phyloP scores from a whole-genome alignment of 805 yeast genomes.

The Candida silvicultrix region DNA sequence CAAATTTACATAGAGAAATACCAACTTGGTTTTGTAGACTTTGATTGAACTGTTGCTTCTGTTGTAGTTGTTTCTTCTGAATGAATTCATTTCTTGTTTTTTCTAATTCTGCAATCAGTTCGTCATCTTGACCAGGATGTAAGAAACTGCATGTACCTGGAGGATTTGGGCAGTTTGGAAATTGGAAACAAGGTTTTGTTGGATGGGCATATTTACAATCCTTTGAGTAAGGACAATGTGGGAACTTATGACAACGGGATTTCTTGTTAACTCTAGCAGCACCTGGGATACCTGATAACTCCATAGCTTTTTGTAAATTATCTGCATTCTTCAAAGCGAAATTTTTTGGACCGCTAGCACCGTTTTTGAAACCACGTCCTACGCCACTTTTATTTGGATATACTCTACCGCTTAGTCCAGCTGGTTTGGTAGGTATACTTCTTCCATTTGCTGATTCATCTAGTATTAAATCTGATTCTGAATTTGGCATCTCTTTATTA shows the following conservation, averaged over 20 bases:
- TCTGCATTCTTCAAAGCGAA: conserved; percentile 23
- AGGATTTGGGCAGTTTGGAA: conserved; percentile 71
- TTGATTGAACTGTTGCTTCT: conserved; percentile 25
- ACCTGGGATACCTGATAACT: conserved; percentile 26
- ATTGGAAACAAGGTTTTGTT: conserved; percentile 63
- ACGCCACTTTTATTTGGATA: background rate
- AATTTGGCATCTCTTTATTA: conserved; percentile 5
- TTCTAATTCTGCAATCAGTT: conserved; percentile 60
- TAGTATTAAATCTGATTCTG: background rate
- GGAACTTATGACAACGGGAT: conserved; percentile 67
- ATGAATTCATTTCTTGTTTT: conserved; percentile 47
- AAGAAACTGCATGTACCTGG: conserved; percentile 79
- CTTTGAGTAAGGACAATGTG: conserved; percentile 57
- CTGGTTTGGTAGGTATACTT: conserved; percentile 14
- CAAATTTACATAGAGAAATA: conserved; percentile 68
- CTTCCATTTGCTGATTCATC: background rate
- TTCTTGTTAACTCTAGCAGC: conserved; percentile 37
- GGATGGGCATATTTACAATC: conserved; percentile 80
- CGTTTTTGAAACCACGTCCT: conserved; percentile 4
- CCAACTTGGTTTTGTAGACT: conserved; percentile 33
- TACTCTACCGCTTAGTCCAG: conserved; percentile 6
- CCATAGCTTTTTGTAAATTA: conserved; percentile 32
- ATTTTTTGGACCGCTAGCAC: conserved; percentile 13
- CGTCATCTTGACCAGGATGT: conserved; percentile 84
- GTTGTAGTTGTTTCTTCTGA: conserved; percentile 19